Base-by-base conservation (phyloP, 345 rosid species). In the Eucalyptus melliodora region DNA sequence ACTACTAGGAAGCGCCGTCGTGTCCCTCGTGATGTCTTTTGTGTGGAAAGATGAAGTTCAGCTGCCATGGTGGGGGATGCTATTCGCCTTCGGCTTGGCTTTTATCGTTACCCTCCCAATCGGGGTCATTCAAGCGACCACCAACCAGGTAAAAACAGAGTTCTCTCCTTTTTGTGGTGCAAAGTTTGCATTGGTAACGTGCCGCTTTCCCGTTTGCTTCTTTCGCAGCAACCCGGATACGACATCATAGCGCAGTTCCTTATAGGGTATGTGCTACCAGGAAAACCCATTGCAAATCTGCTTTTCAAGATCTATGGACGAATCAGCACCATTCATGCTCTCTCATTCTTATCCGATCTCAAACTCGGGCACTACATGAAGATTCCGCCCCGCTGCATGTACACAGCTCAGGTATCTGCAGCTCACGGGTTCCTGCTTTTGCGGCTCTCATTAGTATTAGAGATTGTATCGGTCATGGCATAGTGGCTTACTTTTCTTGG, bases 361-460 rank as follows among this genome's bases (percentile, higher is more conserved):
- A 98, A 98, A 93, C 97, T 97, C 14, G 99, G 99, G n/a, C 99
- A 97, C 91, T 98, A 98, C 93, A 97, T 98, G 99, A 97, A 98
- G 90, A 96, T 98, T 88, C 99, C 99, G 77, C 99, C 99, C 2
- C 94, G 97, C 14, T 96, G 98, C 93, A 96, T 98, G 98, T 98
- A 94, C 93, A 92, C 93, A 4, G 98, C 98, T 92, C 99, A 98
- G 96, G 98, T 95, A 91, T 88, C 59, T 69, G 15, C 92, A 94
- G 98, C 91, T 96, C 42, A 95, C 93, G 59, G 96, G 97, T 69
- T 95, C 98, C n/a, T 34, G 88, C 60, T 87, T 87, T 72, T 13
- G 27, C 27, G 4, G 15, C 8, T 19, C 45, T 77, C 83, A 77
- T 5, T 77, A 77, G 83, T 11, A 34, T 37, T 24, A 23, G 83